These are phyloP conservation scores for Hymenoscyphus repandus DNA, from an alignment of 2,329 filamentous ascomycete species.

Conservation along the genomic window DNA sequence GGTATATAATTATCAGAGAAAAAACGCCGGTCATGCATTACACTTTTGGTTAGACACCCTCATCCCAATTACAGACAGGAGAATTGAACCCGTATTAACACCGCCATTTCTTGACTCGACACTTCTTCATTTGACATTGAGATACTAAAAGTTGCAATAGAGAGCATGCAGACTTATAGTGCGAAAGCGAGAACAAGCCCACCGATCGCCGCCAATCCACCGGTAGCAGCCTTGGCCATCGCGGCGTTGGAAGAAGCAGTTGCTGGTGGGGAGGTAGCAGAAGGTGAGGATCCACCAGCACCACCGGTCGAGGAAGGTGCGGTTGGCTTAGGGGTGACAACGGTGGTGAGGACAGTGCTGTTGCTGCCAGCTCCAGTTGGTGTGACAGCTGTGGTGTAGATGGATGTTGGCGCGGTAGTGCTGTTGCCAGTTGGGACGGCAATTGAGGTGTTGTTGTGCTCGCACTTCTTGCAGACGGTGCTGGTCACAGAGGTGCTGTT, in stretches of 20 bases:
- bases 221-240: conserved; percentile 12
- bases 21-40: neutral
- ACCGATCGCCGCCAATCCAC: conserved; percentile 19
- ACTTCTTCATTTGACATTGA: neutral
- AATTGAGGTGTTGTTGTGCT: neutral
- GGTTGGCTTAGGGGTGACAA: conserved; percentile 30
- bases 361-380: too few species aligned
- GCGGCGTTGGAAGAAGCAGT: conserved; percentile 27
- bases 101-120: too few species aligned
- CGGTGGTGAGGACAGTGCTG: conserved; percentile 38
- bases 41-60: neutral
- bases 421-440: conserved; percentile 6
- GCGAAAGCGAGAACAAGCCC: conserved; percentile 22
- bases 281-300: neutral
- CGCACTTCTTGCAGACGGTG: neutral
- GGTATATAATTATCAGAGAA: neutral
- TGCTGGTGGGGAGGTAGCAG: neutral
- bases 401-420: neutral
- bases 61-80: neutral
- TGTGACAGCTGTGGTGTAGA: conserved; percentile 1
- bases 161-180: conserved; percentile 16
- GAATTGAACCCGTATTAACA: neutral
- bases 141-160: neutral
- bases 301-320: conserved; percentile 4
- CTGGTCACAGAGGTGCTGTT: conserved; percentile 1